phyloP scores from a whole-genome alignment of 805 yeast species.

The Danielozyma ontarioensis region DNA sequence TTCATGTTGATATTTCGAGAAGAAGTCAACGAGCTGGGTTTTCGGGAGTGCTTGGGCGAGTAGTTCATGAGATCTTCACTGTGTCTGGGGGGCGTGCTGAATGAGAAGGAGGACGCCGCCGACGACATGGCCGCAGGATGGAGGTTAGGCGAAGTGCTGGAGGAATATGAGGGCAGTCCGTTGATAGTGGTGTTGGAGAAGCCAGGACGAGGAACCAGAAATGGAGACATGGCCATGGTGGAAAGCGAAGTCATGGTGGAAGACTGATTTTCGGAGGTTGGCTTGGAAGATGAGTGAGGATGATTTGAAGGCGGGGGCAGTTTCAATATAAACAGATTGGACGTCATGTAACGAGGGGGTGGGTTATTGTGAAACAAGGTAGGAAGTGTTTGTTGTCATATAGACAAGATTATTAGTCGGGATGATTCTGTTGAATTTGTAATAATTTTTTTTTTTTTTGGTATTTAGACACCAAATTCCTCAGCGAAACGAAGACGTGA shows the following conservation, averaged over 20 bases:
- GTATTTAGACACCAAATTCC: too few species aligned
- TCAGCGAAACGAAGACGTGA: too few species aligned
- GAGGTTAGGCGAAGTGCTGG: not conserved
- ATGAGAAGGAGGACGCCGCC: not conserved
- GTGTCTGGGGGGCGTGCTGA: constrained; percentile 4
- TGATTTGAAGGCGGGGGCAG: not conserved
- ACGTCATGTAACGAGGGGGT: too few species aligned
- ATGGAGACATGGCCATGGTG: not conserved
- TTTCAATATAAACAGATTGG: not conserved
- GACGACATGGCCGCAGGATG: not conserved
- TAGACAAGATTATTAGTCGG: too few species aligned
- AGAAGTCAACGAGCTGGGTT: constrained; percentile 19
- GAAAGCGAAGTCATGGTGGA: too few species aligned
- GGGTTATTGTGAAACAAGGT: too few species aligned
- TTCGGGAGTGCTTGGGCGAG: constrained; percentile 33
- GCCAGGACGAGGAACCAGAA: not conserved
- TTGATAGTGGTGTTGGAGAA: not conserved
- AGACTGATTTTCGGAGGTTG: too few species aligned
- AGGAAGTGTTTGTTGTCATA: too few species aligned
- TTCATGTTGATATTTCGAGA: constrained; percentile 33
- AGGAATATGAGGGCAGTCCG: not conserved
- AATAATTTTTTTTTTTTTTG: too few species aligned
- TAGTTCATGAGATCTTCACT: constrained; percentile 23
- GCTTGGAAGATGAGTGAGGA: not conserved
- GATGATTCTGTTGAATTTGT: too few species aligned